Conservation (phyloP, 352 stramenopile genomes). For the Globisporangium solare region DNA sequence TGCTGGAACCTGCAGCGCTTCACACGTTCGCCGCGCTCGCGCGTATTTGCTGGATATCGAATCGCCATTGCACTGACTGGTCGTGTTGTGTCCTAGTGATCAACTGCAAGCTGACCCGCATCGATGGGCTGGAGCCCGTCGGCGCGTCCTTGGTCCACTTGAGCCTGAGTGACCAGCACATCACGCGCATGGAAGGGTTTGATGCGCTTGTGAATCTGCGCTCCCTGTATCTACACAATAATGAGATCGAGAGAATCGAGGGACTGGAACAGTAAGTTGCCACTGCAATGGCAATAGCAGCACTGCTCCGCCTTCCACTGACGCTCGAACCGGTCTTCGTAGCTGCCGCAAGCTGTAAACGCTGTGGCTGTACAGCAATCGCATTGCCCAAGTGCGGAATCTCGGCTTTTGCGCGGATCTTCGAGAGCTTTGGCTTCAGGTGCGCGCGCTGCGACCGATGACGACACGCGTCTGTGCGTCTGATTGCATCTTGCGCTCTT, state of each 20-base stretch:
- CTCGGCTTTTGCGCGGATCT: conserved; percentile 63
- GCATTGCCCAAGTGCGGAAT: conserved; percentile 52
- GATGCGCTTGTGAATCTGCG: conserved; percentile 52
- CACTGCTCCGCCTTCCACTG: background rate
- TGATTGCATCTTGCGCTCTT: background rate
- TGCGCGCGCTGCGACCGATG: background rate
- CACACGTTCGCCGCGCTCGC: conserved; percentile 25
- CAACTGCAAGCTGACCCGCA: conserved; percentile 57
- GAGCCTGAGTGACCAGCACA: conserved; percentile 67
- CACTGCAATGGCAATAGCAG: background rate
- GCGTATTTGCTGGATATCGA: background rate
- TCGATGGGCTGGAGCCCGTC: conserved; percentile 50
- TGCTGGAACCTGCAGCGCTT: conserved; percentile 53
- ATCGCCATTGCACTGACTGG: background rate
- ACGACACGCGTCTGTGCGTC: background rate
- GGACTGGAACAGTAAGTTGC: conserved; percentile 43
- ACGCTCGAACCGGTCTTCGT: background rate
- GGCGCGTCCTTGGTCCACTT: conserved; percentile 67
- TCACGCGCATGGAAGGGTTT: conserved; percentile 52
- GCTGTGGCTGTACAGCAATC: conserved; percentile 80
- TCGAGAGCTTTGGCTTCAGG: conserved; percentile 81
- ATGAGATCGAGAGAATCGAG: conserved; percentile 73
- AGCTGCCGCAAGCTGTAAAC: conserved; percentile 63
- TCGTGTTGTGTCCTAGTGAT: conserved; percentile 32
- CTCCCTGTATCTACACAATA: conserved; percentile 77